These are phyloP conservation scores for Annona squamosa DNA, from an alignment of 164 flowering plant species.

Conservation along the genomic window DNA sequence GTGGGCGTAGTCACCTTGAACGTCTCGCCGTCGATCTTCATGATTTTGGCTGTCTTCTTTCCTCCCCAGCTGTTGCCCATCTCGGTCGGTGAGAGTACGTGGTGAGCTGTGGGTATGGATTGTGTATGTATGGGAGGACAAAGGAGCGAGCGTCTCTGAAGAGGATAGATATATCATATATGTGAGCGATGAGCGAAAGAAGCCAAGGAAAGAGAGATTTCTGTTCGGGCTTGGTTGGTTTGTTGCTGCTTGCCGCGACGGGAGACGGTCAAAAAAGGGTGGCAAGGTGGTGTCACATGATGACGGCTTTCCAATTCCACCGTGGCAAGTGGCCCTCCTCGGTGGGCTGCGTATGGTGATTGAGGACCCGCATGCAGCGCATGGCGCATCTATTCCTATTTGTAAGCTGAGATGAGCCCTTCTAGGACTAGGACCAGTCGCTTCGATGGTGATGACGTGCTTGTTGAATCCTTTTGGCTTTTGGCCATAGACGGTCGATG, in stretches of 20 bases:
- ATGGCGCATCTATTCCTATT: no score
- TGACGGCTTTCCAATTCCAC: not conserved
- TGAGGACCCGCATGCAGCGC: no score
- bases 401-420: no score
- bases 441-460: no score
- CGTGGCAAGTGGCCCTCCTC: not conserved
- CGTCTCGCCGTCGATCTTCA: slow-evolving; percentile 47
- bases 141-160: not conserved
- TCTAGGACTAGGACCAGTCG: no score
- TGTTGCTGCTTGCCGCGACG: not conserved
- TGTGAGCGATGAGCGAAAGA: not conserved
- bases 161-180: not conserved
- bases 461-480: no score
- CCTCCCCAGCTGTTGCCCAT: slow-evolving; percentile 56
- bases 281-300: not conserved
- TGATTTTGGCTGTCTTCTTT: slow-evolving; percentile 36
- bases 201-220: not conserved
- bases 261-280: slow-evolving; percentile 10
- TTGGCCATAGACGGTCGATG: no score
- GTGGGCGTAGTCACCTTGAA: slow-evolving; percentile 43
- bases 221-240: not conserved
- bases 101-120: not conserved
- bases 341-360: not conserved
- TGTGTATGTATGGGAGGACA: not conserved
- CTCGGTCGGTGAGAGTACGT: not conserved